Base-by-base conservation (phyloP, 1,284 basidiomycete species). In the Boletus semigastroideus region DNA sequence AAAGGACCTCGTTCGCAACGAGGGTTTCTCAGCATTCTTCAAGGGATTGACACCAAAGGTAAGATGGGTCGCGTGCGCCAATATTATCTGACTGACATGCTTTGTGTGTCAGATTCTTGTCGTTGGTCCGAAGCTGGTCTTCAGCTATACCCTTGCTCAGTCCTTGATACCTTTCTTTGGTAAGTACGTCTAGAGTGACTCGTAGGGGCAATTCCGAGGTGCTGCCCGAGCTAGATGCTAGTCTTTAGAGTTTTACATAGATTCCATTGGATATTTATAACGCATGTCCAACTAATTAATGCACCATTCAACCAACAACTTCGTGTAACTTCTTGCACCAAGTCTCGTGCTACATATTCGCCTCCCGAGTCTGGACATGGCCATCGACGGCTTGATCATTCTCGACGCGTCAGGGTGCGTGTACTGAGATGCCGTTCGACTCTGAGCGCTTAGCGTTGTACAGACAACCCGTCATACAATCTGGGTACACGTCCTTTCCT, bases 101-200 rank as follows among this genome's bases (percentile, higher is more conserved):
- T 37, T 25, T 19, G 2, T 44, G 38, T 17, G 17, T 42, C 39
- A 92, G 91, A 92, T 98, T 62, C 80, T 98, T 36, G 94, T 98
- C 54, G 95, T 98, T 30, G 96, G 95, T 48, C 96, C 96, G 52
- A 98, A 99, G 77, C 83, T 99, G 38, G 92, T 99, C 59, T 98
- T 98, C 80, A 94, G 91, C 62, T 98, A 97, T 77, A 99, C 96
- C 25, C 82, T 98, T 10, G 96, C 96, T 6, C 96, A 99, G 74
- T 90, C 88, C 20, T 79, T 99, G 68, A 98, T 99, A 74, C 96
- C 96, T 41, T 78, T 89, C 69, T 98, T 97, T 72, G 86, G 89
- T 49, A 87, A 94, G 71, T 94, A 92, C 70, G 89, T 91, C 54
- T 91, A 73, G 58, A 57, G 38, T 42, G 45, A 39, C 14, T 12